Evolutionary conservation across 2,329 filamentous ascomycete species (phyloP).

Genomic region (Aspergillus sp.): DNA sequence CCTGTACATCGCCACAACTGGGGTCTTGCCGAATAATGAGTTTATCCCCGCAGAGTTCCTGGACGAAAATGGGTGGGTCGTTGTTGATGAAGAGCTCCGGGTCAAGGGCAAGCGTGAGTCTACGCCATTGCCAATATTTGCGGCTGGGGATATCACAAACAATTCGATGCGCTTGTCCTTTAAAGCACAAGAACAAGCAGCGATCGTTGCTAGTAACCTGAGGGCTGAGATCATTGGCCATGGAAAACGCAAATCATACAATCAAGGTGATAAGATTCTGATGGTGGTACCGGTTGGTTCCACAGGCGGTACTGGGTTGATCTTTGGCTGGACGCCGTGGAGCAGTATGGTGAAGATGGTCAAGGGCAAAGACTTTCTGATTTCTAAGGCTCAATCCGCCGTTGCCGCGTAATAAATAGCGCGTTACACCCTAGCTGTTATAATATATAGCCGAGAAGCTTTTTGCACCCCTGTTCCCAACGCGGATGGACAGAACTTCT

Average conservation of each 20-base stretch:
- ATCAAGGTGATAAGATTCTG: conserved; percentile 17
- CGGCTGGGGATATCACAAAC: conserved; percentile 27
- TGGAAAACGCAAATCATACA: conserved; percentile 14
- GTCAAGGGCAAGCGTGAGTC: conserved; percentile 8
- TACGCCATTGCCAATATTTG: conserved; percentile 25
- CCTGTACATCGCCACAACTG: conserved; percentile 50
- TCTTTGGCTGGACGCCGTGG: conserved; percentile 33
- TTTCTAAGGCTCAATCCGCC: conserved; percentile 16
- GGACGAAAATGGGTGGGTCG: conserved; percentile 44
- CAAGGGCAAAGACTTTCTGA: conserved; percentile 41
- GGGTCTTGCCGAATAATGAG: conserved; percentile 48
- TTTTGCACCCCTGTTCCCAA: too few species aligned
- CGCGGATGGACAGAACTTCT: too few species aligned
- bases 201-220: conserved; percentile 21
- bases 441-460: too few species aligned
- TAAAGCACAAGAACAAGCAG: conserved; percentile 22
- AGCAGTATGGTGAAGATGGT: conserved; percentile 38
- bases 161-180: conserved; percentile 20
- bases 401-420: too few species aligned
- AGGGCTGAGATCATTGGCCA: conserved; percentile 19
- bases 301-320: conserved; percentile 22
- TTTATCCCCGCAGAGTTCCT: conserved; percentile 49
- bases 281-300: conserved; percentile 27
- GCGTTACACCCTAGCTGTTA: too few species aligned
- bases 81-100: conserved; percentile 36